Base-by-base conservation (phyloP, 2,329 filamentous ascomycete species). In the Scolecobasidium constrictum region DNA sequence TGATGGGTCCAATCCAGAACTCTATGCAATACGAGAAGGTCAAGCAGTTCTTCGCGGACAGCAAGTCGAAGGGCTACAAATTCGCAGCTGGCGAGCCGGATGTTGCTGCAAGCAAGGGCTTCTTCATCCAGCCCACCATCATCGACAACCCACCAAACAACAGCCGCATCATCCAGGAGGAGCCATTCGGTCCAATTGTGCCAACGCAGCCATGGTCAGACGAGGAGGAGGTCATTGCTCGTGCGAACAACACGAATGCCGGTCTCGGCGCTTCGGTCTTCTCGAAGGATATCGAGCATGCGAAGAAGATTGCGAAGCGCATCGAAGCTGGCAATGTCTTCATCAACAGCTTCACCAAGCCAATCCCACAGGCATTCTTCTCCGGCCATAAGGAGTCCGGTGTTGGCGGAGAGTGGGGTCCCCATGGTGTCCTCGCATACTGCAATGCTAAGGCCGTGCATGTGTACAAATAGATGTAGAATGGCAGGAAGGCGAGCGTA, bases 321-420 rank as follows among this genome's bases (percentile, higher is more conserved):
- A 54, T 78, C 13, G 61, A 72, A 52, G 68, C 72, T n/a, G 73
- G 73, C 2, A 73, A 59, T 21, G 69, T 77, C 15, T 77, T 69
- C 56, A 62, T 77, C 44, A 78, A 78, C 57, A 66, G 61, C 16
- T 69, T 58, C 46, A 63, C 68, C 54, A 66, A 67, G 54, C 60
- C 63, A 0, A 66, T 62, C 3, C 64, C 68, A 1, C 58, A 64
- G 49, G 68, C 67, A 4, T 56, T 63, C 50, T 88, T 88, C 51
- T 81, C 82, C 42, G 86, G 86, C 0, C 86, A 75, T 69, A 90
- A 88, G 65, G 75, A 86, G 64, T 77, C 69, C 19, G 85, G 86
- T 48, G 83, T 87, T 45, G 85, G 85, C 35, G 77, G 83, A 44
- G 86, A 93, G 61, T 68, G 64, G 65, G 64, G 64, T 5, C 56